Base-by-base conservation (phyloP, 345 rosid species). In the Schrenkiella parvula region DNA sequence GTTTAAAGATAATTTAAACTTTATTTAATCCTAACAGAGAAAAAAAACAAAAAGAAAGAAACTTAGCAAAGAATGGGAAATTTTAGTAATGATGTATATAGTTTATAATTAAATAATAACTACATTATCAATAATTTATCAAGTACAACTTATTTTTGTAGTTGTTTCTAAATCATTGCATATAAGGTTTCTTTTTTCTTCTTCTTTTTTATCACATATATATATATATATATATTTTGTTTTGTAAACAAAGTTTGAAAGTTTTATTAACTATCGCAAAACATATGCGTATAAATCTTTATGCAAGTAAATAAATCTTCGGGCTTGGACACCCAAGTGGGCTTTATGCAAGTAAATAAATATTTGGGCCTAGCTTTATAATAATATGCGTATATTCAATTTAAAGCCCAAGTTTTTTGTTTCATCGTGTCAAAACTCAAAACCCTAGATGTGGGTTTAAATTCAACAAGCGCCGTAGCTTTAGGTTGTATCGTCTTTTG, bases 361-460 rank as follows among this genome's bases (percentile, higher is more conserved):
- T 11, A 22, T 19, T 53, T n/a, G 29, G 54, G 47, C 52, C 2
- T 11, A n/a, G 22, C 15, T 19, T 4, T 9, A 23, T 15, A 59
- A 9, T 11, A 31, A 50, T 15, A 29, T 18, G 42, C 23, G 0
- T 31, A 9, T 4, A 1, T 2, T 50, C n/a, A 10, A 29, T 7
- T 0, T 1, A 14, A 73, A 66, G 78, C 78, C 78, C 78, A 56
- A 18, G 14, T 1, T 32, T 11, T 8, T 8, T 8, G 5, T 64
- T 21, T 23, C 0, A 28, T 44, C 8, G 18, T 55, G 50, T 2
- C 2, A 52, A 63, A 48, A 17, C 66, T 26, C 47, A 67, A 66
- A 74, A 66, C 78, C 78, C 73, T 74, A 74, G 44, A 66, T 3
- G 31, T 1, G 1, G 46, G 38, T 58, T 74, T 74, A 74, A 58